phyloP scores from a whole-genome alignment of 306 rosid species.

The Luffa aegyptiaca region DNA sequence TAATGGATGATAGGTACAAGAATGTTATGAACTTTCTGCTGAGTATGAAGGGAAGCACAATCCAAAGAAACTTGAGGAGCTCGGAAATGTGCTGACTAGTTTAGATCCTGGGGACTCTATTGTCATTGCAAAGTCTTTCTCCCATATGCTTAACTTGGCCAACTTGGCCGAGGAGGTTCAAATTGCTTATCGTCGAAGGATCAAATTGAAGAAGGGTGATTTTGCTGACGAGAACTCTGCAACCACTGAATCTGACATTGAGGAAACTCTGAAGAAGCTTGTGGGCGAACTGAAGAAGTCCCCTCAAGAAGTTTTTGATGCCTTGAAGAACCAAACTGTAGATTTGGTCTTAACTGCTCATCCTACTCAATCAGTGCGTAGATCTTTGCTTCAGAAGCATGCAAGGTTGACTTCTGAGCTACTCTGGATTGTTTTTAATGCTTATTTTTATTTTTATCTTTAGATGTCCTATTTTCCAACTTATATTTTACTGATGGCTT shows the following conservation, averaged over 20 bases:
- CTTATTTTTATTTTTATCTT: background rate
- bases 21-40: conserved; percentile 91
- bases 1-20: conserved; percentile 58
- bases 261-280: conserved; percentile 92
- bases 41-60: conserved; percentile 86
- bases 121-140: conserved; percentile 78
- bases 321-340: conserved; percentile 87
- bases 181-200: conserved; percentile 76
- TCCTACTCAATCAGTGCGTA: conserved; percentile 93
- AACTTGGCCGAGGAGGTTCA: conserved; percentile 99
- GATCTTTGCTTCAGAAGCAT: conserved; percentile 98
- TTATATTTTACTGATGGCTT: background rate
- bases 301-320: conserved; percentile 95
- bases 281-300: conserved; percentile 62
- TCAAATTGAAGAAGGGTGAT: conserved; percentile 87
- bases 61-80: conserved; percentile 74
- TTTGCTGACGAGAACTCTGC: conserved; percentile 81
- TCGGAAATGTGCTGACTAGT: conserved; percentile 72
- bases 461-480: background rate
- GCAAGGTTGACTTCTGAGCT: conserved; percentile 48
- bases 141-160: conserved; percentile 98
- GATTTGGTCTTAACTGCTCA: conserved; percentile 97
- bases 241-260: conserved; percentile 91
- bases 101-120: conserved; percentile 96
- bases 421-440: background rate